Percentiles rank a stretch among this genome's conserved stretches.
phyloP scores from a whole-genome alignment of 2,329 filamentous ascomycete genomes.

The Mycocentrospora acerina region DNA sequence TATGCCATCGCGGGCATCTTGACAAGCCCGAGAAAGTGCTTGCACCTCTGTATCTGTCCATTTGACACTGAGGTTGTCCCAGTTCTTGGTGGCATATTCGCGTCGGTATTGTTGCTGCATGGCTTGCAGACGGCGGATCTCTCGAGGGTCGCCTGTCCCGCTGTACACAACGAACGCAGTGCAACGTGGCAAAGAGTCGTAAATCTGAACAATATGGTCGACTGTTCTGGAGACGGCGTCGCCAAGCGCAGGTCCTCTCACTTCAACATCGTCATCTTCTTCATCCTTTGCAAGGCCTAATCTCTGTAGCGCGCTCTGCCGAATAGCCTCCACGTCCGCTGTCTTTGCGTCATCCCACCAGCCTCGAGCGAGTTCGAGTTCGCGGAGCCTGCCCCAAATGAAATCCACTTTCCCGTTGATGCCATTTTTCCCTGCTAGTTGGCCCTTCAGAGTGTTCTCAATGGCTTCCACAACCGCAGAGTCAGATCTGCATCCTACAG shows the following conservation, averaged over 20 bases:
- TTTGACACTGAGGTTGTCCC: slow-evolving; percentile 63
- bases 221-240: slow-evolving; percentile 54
- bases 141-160: slow-evolving; percentile 63
- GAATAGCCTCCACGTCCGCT: slow-evolving; percentile 38
- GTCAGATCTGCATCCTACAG: slow-evolving; percentile 60
- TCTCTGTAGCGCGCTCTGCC: slow-evolving; percentile 27
- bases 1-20: slow-evolving; percentile 58
- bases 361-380: slow-evolving; percentile 60
- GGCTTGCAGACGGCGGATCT: slow-evolving; percentile 57
- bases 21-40: slow-evolving; percentile 57
- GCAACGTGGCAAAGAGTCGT: slow-evolving; percentile 58
- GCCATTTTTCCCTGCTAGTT: slow-evolving; percentile 45
- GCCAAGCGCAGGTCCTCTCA: slow-evolving; percentile 41
- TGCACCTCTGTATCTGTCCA: slow-evolving; percentile 68
- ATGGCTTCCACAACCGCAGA: slow-evolving; percentile 59
- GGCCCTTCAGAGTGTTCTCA: slow-evolving; percentile 53
- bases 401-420: slow-evolving; percentile 60
- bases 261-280: slow-evolving; percentile 21
- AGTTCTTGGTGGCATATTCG: slow-evolving; percentile 62
- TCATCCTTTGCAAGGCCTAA: slow-evolving; percentile 20
- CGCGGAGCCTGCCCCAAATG: slow-evolving; percentile 63
- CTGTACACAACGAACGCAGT: slow-evolving; percentile 65
- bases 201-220: slow-evolving; percentile 54
- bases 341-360: slow-evolving; percentile 59
- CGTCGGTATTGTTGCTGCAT: slow-evolving; percentile 58